A percentile compares a stretch with the other conserved stretches of the same genome.
These are phyloP conservation scores for Malus hybrid DNA, from an alignment of 331 rosid species.

Conservation along the genomic window DNA sequence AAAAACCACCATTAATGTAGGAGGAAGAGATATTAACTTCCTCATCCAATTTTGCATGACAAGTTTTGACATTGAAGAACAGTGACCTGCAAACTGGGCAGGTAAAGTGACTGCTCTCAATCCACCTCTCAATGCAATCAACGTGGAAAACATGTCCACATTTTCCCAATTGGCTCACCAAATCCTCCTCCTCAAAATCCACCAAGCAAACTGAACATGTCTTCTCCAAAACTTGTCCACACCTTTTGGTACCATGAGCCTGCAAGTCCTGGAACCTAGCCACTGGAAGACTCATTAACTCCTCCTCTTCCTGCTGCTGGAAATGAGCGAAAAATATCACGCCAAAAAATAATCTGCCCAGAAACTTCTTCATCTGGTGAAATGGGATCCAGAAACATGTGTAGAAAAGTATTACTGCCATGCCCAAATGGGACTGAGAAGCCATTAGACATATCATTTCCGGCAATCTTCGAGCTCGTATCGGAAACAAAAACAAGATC, in stretches of 20 bases:
- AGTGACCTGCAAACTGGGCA: slow-evolving; percentile 84
- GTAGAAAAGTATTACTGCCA: slow-evolving; percentile 44
- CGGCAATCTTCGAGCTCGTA: too few species aligned
- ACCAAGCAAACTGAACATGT: slow-evolving; percentile 68
- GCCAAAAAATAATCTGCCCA: slow-evolving; percentile 17
- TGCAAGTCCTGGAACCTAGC: slow-evolving; percentile 38
- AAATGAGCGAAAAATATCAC: neutral
- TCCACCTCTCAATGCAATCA: slow-evolving; percentile 72
- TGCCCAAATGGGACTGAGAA: slow-evolving; percentile 35
- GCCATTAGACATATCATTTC: slow-evolving; percentile 42
- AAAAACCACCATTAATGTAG: slow-evolving; percentile 4
- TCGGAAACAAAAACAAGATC: neutral
- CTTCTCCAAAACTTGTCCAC: slow-evolving; percentile 13
- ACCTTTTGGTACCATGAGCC: neutral
- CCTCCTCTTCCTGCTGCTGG: neutral
- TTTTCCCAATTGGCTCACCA: slow-evolving; percentile 41
- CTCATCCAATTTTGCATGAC: slow-evolving; percentile 7
- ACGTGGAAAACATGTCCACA: slow-evolving; percentile 61
- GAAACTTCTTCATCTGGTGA: slow-evolving; percentile 29
- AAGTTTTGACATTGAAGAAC: slow-evolving; percentile 14
- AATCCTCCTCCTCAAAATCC: slow-evolving; percentile 51
- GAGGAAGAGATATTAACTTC: slow-evolving; percentile 2
- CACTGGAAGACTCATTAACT: slow-evolving; percentile 23
- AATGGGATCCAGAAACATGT: slow-evolving; percentile 64
- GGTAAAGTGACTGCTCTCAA: slow-evolving; percentile 41